Evolutionary conservation across 169 alveolate genomes (phyloP).

Genomic region (Plasmodium coatneyi): DNA sequence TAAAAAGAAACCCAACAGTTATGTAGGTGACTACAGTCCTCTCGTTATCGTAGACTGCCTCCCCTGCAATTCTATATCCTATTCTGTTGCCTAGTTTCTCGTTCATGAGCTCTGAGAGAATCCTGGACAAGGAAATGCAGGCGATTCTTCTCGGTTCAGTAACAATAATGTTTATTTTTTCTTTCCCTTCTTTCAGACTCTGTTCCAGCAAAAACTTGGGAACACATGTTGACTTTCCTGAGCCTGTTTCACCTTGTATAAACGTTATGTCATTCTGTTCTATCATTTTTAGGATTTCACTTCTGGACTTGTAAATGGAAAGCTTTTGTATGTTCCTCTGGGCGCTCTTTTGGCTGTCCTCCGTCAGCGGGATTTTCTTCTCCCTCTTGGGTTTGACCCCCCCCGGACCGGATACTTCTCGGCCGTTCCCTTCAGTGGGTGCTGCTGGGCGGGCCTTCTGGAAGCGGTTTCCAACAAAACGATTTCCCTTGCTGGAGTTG

Average conservation of each 20-base stretch:
- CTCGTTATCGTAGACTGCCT: conserved; percentile 74
- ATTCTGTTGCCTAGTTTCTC: conserved; percentile 86
- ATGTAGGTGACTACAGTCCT: conserved; percentile 87
- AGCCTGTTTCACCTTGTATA: conserved; percentile 95
- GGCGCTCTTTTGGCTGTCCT: conserved; percentile 14
- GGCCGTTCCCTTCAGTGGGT: neutral
- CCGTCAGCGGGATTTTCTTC: conserved; percentile 24
- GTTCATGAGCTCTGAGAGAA: conserved; percentile 84
- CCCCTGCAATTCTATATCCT: conserved; percentile 91
- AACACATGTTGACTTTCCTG: conserved; percentile 87
- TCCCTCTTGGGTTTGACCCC: neutral
- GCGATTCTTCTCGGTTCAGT: conserved; percentile 91
- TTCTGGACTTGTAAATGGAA: conserved; percentile 27
- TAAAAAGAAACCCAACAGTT: conserved; percentile 92
- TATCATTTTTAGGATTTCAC: conserved; percentile 57
- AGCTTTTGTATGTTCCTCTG: conserved; percentile 33
- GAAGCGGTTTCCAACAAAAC: neutral
- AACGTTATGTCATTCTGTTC: conserved; percentile 88
- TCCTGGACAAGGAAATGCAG: conserved; percentile 88
- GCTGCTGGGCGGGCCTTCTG: neutral
- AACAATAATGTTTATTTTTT: conserved; percentile 79
- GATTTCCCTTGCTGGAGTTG: neutral
- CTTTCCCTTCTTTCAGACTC: conserved; percentile 4
- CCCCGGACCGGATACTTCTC: neutral
- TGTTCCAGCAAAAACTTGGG: conserved; percentile 75